Evolutionary conservation across 805 yeast species (phyloP).

Genomic region (Osmozyma mogii): DNA sequence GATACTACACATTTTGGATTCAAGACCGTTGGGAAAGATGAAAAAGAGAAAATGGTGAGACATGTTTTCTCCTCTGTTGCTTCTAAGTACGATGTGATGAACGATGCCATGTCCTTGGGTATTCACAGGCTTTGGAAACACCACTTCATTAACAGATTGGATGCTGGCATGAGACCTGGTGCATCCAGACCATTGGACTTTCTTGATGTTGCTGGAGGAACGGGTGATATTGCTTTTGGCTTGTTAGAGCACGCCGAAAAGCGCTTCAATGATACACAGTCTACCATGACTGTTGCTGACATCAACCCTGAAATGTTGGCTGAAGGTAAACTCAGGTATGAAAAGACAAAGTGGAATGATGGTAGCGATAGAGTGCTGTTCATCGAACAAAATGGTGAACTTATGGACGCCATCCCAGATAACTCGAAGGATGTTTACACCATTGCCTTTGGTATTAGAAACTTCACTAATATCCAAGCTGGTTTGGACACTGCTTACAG

Average conservation of each 20-base stretch:
- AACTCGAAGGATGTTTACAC: slow-evolving; percentile 93
- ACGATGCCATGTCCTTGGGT: slow-evolving; percentile 96
- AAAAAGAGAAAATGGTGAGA: slow-evolving; percentile 77
- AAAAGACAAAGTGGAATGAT: slow-evolving; percentile 52
- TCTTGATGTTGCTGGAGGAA: slow-evolving; percentile 97
- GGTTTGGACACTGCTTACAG: slow-evolving; percentile 94
- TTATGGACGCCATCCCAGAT: slow-evolving; percentile 72
- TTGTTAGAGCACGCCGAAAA: slow-evolving; percentile 82
- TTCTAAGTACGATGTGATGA: slow-evolving; percentile 89
- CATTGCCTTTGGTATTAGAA: slow-evolving; percentile 94
- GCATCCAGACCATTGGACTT: slow-evolving; percentile 69
- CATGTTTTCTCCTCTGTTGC: slow-evolving; percentile 94
- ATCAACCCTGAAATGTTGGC: slow-evolving; percentile 93
- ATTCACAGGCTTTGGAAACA: slow-evolving; percentile 92
- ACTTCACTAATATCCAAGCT: slow-evolving; percentile 89
- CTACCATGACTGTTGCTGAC: slow-evolving; percentile 87
- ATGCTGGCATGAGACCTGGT: slow-evolving; percentile 91
- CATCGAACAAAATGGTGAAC: slow-evolving; percentile 89
- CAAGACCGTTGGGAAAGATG: slow-evolving; percentile 67
- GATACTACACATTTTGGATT: slow-evolving; percentile 91
- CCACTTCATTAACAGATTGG: slow-evolving; percentile 79
- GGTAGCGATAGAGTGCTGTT: slow-evolving; percentile 60
- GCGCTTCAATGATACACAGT: slow-evolving; percentile 63
- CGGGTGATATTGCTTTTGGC: slow-evolving; percentile 97
- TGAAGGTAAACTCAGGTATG: slow-evolving; percentile 80